phyloP scores from a whole-genome alignment of 805 yeast genomes.

The Scheffersomyces amazonensis region DNA sequence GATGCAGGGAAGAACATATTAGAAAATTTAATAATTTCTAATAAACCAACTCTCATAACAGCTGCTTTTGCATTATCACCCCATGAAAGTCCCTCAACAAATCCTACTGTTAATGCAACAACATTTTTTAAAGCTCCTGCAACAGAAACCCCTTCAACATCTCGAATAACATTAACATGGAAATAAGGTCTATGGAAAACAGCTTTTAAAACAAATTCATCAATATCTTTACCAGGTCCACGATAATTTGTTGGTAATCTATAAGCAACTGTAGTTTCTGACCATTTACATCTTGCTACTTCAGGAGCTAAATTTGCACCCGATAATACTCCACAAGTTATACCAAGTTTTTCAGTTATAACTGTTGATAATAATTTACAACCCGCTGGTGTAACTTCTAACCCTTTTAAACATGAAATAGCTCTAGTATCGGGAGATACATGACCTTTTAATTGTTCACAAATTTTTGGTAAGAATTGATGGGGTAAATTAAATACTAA shows the following conservation, averaged over 20 bases:
- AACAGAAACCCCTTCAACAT: conserved; percentile 44
- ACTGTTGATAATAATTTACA: conserved; percentile 43
- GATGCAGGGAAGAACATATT: conserved; percentile 56
- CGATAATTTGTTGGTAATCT: conserved; percentile 34
- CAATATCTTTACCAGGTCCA: conserved; percentile 42
- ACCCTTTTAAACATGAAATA: conserved; percentile 44
- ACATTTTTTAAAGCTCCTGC: conserved; percentile 48
- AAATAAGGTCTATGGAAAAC: conserved; percentile 46
- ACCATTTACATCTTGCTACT: conserved; percentile 46
- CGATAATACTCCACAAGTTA: conserved; percentile 44
- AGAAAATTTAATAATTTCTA: conserved; percentile 43
- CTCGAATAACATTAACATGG: conserved; percentile 44
- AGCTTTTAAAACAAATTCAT: conserved; percentile 35
- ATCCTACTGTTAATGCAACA: conserved; percentile 45
- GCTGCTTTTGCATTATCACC: conserved; percentile 50
- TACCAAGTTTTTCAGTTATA: conserved; percentile 42
- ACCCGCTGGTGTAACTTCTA: conserved; percentile 42
- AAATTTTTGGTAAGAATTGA: conserved; percentile 40
- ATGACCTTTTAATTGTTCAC: conserved; percentile 38
- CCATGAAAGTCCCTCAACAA: conserved; percentile 48
- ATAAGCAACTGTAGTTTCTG: conserved; percentile 46
- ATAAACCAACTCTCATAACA: conserved; percentile 44
- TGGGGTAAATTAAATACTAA: conserved; percentile 45
- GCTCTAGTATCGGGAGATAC: conserved; percentile 38
- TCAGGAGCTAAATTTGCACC: conserved; percentile 49